Evolutionary conservation across 768 basidiomycete genomes (phyloP).

Genomic region (Suillus subalutaceus): DNA sequence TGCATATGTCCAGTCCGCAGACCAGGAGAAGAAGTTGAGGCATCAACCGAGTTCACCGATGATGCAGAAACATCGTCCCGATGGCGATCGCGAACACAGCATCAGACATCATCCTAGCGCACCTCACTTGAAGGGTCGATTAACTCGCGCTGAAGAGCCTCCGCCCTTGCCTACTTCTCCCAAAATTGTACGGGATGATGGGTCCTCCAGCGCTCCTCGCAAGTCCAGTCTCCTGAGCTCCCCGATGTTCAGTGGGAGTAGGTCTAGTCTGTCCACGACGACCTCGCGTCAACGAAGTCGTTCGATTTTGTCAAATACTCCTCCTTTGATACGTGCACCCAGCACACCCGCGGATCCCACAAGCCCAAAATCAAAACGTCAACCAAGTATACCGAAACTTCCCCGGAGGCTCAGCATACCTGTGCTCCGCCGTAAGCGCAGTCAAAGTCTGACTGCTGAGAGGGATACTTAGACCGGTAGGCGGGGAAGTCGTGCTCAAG

Average conservation of each 20-base stretch:
- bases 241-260: neutral
- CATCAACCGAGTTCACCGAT: slow-evolving; percentile 29
- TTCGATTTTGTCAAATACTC: slow-evolving; percentile 22
- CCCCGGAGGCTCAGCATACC: slow-evolving; percentile 33
- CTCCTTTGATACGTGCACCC: slow-evolving; percentile 6
- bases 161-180: slow-evolving; percentile 12
- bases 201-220: slow-evolving; percentile 6
- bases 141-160: slow-evolving; percentile 14
- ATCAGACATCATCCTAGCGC: neutral
- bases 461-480: neutral
- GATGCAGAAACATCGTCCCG: slow-evolving; percentile 13
- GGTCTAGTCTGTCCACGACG: neutral
- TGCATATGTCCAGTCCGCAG: slow-evolving; percentile 13
- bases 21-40: slow-evolving; percentile 19
- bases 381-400: slow-evolving; percentile 21
- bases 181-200: slow-evolving; percentile 18
- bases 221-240: slow-evolving; percentile 13
- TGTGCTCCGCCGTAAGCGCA: slow-evolving; percentile 31
- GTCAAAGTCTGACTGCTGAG: slow-evolving; percentile 3
- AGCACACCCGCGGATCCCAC: slow-evolving; percentile 4
- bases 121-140: slow-evolving; percentile 6
- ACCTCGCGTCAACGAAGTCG: slow-evolving; percentile 22
- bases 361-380: slow-evolving; percentile 14
- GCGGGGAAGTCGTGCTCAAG: too few species aligned
- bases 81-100: slow-evolving; percentile 11